Evolutionary conservation across 2,329 filamentous ascomycete genomes (phyloP), one percentile per base, ranked within the genome.

Genomic region (Didymella segeticola): DNA sequence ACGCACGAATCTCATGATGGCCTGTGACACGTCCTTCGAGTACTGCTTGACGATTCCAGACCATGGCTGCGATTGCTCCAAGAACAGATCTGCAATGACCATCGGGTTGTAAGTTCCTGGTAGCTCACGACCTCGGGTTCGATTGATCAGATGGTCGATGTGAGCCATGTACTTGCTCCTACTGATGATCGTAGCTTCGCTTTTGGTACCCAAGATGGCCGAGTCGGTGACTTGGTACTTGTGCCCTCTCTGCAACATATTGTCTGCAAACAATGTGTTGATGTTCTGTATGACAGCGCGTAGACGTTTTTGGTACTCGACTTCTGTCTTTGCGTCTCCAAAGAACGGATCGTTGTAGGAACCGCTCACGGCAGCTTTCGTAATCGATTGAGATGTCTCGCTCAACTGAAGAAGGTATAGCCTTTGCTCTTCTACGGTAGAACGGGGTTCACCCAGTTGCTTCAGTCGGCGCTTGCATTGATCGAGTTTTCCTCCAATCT

Each of bases 51-150:
- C 74, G 2, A 81, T 75, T 0, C 37, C 23, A 43, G 75, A 69
- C 86, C 85, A 89, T 0, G 78, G 80, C 8, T 63, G 54, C 0
- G 79, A 84, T 54, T 89, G 84, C 29, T 86, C 79, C 2, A 70
- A 68, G 60, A 89, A 89, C 0, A 89, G 68, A 23, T 87, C 80
- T 0, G 75, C 72, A 0, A 89, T 76, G 10, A 88, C 75, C 51
- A 85, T 67, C 0, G 85, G 81, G 58, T 86, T 87, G 68, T 84
- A 88, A 0, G 77, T 82, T 0, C 85, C 84, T 0, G 84, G 83
- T 0, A 89, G 71, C 63, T 89, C 86, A 5, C 81, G 72, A 0
- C 79, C 81, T 22, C 83, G 74, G 5, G 69, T 79, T 0, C 36
- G 36, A 20, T 46, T 43, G n/a, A 39, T 31, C 2, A 47, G 26